phyloP scores from a whole-genome alignment of 2,329 filamentous ascomycete genomes.

The Xylaria digitata region DNA sequence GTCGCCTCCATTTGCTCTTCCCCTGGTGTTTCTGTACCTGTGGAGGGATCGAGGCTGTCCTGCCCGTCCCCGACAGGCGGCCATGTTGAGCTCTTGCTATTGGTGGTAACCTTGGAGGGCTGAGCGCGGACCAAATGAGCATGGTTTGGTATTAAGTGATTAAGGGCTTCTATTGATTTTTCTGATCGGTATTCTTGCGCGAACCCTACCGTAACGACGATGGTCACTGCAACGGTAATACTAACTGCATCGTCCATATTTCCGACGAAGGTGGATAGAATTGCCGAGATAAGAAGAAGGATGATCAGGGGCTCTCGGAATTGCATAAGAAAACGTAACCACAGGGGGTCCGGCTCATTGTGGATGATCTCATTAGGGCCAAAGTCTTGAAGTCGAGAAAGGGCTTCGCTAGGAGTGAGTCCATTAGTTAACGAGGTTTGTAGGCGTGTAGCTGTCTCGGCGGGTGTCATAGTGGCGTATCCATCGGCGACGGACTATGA shows the following conservation, averaged over 20 bases:
- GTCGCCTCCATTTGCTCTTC: constrained; percentile 75
- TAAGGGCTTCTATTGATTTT: constrained; percentile 95
- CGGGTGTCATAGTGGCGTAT: constrained; percentile 75
- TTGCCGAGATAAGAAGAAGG: constrained; percentile 88
- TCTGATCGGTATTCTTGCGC: constrained; percentile 98
- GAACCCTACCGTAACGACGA: constrained; percentile 95
- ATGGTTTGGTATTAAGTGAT: constrained; percentile 92
- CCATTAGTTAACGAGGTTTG: constrained; percentile 86
- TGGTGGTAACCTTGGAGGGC: constrained; percentile 51
- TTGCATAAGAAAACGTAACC: constrained; percentile 94
- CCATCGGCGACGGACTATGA: constrained; percentile 67
- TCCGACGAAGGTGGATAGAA: constrained; percentile 87
- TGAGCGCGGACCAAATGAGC: constrained; percentile 87
- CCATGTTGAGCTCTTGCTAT: constrained; percentile 58
- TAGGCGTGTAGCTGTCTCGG: constrained; percentile 81
- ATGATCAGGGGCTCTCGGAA: constrained; percentile 97
- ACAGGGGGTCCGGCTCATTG: constrained; percentile 91
- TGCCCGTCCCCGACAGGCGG: constrained; percentile 58
- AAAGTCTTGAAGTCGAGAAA: constrained; percentile 80
- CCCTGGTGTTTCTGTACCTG: constrained; percentile 68
- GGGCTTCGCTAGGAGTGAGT: constrained; percentile 82
- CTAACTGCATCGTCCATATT: constrained; percentile 96
- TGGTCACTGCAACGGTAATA: constrained; percentile 95
- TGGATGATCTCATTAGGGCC: constrained; percentile 95
- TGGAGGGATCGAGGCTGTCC: constrained; percentile 61